Evolutionary conservation across 176 grass and related monocot species (phyloP).

Genomic region (Carex parvula): DNA sequence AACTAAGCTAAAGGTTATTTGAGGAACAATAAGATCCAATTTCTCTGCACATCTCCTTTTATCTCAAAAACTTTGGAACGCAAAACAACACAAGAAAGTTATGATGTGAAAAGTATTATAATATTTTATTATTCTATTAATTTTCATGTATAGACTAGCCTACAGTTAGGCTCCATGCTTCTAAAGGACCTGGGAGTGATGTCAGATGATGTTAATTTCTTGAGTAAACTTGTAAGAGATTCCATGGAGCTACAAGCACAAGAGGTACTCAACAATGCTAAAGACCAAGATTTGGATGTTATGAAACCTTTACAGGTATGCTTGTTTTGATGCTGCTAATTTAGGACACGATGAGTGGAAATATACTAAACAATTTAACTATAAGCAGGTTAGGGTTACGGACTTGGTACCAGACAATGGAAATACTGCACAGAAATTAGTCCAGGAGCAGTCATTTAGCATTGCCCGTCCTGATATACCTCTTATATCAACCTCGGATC

Average conservation of each 20-base stretch:
- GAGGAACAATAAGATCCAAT: background rate
- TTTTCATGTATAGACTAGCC: constrained; percentile 57
- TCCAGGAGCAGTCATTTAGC: constrained; percentile 48
- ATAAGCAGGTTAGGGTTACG: constrained; percentile 66
- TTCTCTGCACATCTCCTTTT: constrained; percentile 1
- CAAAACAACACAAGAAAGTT: background rate
- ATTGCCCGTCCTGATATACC: constrained; percentile 52
- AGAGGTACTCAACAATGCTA: constrained; percentile 46
- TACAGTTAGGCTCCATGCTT: constrained; percentile 89
- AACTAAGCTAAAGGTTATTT: background rate
- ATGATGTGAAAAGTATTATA: constrained; percentile 8
- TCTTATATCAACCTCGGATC: constrained; percentile 16
- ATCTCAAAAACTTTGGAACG: background rate
- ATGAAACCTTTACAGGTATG: constrained; percentile 85
- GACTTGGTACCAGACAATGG: constrained; percentile 61
- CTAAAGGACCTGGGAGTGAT: constrained; percentile 80
- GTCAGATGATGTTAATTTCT: constrained; percentile 96
- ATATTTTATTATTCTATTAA: constrained; percentile 19
- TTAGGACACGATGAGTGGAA: constrained; percentile 1
- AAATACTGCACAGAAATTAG: constrained; percentile 33
- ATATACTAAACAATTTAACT: constrained; percentile 27
- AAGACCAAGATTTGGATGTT: constrained; percentile 40
- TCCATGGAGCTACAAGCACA: constrained; percentile 93
- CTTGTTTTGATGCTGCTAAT: background rate
- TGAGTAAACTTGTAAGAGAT: constrained; percentile 84